Conservation (phyloP, 768 basidiomycete species). For the Favolaschia claudopus region DNA sequence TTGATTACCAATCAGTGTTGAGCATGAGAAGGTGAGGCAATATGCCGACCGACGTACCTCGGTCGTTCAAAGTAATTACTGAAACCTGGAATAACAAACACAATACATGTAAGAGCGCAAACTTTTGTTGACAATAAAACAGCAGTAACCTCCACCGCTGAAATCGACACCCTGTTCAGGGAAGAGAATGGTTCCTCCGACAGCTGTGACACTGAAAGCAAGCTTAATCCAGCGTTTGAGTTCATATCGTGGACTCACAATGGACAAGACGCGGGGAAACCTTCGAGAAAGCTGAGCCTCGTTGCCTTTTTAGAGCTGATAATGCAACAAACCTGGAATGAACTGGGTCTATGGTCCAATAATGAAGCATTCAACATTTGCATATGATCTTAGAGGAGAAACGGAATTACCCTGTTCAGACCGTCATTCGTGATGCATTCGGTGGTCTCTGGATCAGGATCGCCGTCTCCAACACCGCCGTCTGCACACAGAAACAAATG, state of each 20-base stretch:
- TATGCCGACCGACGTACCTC: neutral
- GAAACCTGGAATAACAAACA: no score
- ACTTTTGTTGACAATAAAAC: no score
- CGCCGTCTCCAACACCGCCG: slow-evolving; percentile 61
- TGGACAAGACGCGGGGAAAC: slow-evolving; percentile 28
- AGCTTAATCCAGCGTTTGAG: neutral
- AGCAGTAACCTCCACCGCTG: slow-evolving; percentile 50
- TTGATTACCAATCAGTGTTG: neutral
- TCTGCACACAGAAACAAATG: slow-evolving; percentile 49
- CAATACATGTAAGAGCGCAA: no score
- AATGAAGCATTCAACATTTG: neutral
- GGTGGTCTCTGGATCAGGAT: slow-evolving; percentile 48
- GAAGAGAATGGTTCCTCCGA: slow-evolving; percentile 25
- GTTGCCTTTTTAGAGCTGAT: neutral
- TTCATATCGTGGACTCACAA: slow-evolving; percentile 5
- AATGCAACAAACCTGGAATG: slow-evolving; percentile 18
- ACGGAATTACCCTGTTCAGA: slow-evolving; percentile 37
- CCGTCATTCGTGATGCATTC: slow-evolving; percentile 58
- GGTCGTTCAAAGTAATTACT: slow-evolving; percentile 49
- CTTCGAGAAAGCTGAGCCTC: neutral
- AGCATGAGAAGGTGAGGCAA: neutral
- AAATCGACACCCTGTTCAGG: slow-evolving; percentile 24
- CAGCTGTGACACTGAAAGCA: slow-evolving; percentile 21
- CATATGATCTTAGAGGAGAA: neutral
- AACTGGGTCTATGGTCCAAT: slow-evolving; percentile 25